phyloP scores from a whole-genome alignment of 768 basidiomycete species.

The Lactarius sanguifluus region DNA sequence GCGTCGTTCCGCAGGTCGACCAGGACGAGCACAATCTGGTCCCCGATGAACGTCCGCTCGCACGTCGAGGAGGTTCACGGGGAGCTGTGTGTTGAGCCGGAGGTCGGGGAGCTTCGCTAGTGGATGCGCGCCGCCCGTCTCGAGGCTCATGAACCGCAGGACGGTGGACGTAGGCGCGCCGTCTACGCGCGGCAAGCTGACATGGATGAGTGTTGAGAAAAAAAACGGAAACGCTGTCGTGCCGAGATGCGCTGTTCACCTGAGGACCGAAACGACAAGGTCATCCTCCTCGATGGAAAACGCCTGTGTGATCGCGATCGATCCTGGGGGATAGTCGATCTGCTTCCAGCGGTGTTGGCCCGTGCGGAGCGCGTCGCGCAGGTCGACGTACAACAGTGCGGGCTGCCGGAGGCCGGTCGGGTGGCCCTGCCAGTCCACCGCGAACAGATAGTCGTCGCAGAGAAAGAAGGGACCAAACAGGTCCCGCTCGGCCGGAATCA shows the following conservation, averaged over 20 bases:
- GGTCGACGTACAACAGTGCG: slow-evolving; percentile 15
- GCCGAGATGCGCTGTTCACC: slow-evolving; percentile 6
- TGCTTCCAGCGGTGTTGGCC: slow-evolving; percentile 11
- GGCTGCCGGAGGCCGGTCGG: slow-evolving; percentile 1
- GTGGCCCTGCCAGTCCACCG: slow-evolving; percentile 20
- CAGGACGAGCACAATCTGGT: slow-evolving; percentile 5
- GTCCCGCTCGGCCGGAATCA: slow-evolving; percentile 17
- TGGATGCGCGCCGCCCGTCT: slow-evolving; percentile 12
- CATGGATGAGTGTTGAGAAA: not conserved
- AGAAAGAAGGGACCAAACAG: slow-evolving; percentile 22
- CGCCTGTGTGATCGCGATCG: slow-evolving; percentile 23
- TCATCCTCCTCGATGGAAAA: slow-evolving; percentile 20
- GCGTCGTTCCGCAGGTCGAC: not conserved
- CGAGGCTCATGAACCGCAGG: slow-evolving; percentile 21
- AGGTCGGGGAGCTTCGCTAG: slow-evolving; percentile 9
- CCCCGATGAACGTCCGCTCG: slow-evolving; percentile 10
- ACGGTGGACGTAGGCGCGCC: not conserved
- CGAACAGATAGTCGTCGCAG: slow-evolving; percentile 19
- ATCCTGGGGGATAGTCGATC: slow-evolving; percentile 20
- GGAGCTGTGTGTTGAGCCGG: slow-evolving; percentile 12
- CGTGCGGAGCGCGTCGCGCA: slow-evolving; percentile 18
- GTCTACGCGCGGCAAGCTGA: slow-evolving; percentile 8
- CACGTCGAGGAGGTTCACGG: slow-evolving; percentile 13
- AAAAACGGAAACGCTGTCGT: not conserved
- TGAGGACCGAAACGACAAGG: slow-evolving; percentile 25